phyloP scores from a whole-genome alignment of 2,329 filamentous ascomycete genomes.

The Cladobotryum mycophilum region DNA sequence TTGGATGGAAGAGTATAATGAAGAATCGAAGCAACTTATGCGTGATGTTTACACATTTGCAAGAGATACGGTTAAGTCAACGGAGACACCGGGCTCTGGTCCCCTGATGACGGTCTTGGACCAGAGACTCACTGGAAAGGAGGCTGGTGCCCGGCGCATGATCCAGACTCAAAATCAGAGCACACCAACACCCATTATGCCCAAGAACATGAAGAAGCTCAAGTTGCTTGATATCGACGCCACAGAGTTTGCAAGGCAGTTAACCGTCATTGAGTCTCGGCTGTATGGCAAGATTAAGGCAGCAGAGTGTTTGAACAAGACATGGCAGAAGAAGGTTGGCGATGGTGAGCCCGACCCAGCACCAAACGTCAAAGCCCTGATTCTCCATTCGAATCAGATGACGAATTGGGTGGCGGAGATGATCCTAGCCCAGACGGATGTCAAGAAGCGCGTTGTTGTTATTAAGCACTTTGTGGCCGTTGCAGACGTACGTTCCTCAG shows the following conservation, averaged over 20 bases:
- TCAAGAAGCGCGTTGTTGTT: constrained; percentile 92
- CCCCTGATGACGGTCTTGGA: constrained; percentile 83
- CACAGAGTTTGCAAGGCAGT: constrained; percentile 91
- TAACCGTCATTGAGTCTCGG: constrained; percentile 93
- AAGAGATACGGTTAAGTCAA: constrained; percentile 84
- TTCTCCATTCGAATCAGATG: constrained; percentile 96
- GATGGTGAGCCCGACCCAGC: constrained; percentile 80
- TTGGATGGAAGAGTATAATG: constrained; percentile 94
- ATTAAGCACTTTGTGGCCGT: constrained; percentile 98
- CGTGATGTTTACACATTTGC: constrained; percentile 87
- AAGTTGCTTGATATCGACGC: constrained; percentile 97
- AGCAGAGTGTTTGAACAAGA: constrained; percentile 95
- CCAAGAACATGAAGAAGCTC: constrained; percentile 99
- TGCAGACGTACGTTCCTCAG: constrained; percentile 68
- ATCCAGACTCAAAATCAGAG: constrained; percentile 80
- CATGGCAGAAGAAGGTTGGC: constrained; percentile 91
- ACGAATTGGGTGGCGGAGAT: constrained; percentile 99
- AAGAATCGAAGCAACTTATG: constrained; percentile 77
- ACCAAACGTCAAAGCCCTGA: constrained; percentile 90
- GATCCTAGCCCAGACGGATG: constrained; percentile 90
- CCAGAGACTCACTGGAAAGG: constrained; percentile 80
- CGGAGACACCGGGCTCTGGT: constrained; percentile 81
- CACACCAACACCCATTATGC: constrained; percentile 81
- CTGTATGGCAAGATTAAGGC: constrained; percentile 94
- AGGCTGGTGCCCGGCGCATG: constrained; percentile 76